A percentile compares a stretch with the other conserved stretches of the same genome.
phyloP scores from a whole-genome alignment of 768 basidiomycete genomes.

The Agaricus sinodeliciosus region DNA sequence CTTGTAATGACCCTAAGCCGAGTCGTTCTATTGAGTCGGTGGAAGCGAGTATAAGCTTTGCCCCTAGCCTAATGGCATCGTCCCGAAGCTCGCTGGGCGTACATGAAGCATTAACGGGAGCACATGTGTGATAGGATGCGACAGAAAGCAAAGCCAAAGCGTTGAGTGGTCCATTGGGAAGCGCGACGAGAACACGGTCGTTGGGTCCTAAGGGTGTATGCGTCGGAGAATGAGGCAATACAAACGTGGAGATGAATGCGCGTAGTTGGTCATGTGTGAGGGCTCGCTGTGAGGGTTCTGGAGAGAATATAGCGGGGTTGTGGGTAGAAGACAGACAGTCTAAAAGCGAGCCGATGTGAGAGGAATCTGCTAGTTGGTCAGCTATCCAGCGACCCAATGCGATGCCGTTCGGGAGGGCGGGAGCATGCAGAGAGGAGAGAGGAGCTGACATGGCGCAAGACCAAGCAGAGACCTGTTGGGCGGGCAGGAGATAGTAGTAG shows the following conservation, averaged over 20 bases:
- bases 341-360: slow-evolving; percentile 26
- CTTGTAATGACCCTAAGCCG: slow-evolving; percentile 23
- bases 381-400: slow-evolving; percentile 35
- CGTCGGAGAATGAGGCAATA: slow-evolving; percentile 26
- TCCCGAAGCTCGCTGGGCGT: slow-evolving; percentile 37
- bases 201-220: slow-evolving; percentile 28
- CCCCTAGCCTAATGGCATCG: slow-evolving; percentile 32
- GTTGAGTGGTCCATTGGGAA: slow-evolving; percentile 40
- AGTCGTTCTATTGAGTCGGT: slow-evolving; percentile 32
- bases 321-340: slow-evolving; percentile 31
- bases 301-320: slow-evolving; percentile 32
- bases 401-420: slow-evolving; percentile 16
- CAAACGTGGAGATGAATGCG: slow-evolving; percentile 31
- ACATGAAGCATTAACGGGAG: slow-evolving; percentile 40
- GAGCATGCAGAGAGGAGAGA: slow-evolving; percentile 24
- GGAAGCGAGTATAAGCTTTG: slow-evolving; percentile 35
- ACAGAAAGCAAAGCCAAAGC: slow-evolving; percentile 39
- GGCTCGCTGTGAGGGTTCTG: slow-evolving; percentile 27
- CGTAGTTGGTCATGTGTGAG: slow-evolving; percentile 29
- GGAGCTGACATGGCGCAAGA: slow-evolving; percentile 23
- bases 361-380: slow-evolving; percentile 22
- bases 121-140: slow-evolving; percentile 36
- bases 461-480: background rate
- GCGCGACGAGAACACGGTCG: slow-evolving; percentile 38
- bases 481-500: background rate